These are phyloP conservation scores for Hypoxylon sp. DNA, from an alignment of 2,329 filamentous ascomycete species.

Conservation along the genomic window DNA sequence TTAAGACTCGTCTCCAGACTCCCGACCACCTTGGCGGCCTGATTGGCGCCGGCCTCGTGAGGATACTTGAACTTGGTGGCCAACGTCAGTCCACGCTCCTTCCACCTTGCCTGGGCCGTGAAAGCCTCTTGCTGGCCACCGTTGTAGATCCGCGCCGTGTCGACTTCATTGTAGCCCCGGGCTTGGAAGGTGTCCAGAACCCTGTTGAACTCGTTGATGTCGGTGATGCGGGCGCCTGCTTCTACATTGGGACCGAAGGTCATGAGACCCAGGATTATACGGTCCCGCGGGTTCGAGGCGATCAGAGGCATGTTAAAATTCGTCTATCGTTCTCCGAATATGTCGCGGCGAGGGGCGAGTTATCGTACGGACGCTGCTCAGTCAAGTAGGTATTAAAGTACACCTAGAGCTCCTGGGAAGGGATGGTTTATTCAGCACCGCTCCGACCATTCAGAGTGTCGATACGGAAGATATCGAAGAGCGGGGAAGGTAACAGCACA, in stretches of 20 bases:
- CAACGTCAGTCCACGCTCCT: constrained; percentile 79
- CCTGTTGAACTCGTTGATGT: constrained; percentile 73
- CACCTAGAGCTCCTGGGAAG: not conserved
- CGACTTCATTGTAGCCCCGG: constrained; percentile 86
- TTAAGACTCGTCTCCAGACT: constrained; percentile 76
- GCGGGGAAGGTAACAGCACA: constrained; percentile 28
- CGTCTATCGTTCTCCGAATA: not conserved
- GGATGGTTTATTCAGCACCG: not conserved
- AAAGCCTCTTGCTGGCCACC: constrained; percentile 81
- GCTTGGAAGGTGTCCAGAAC: constrained; percentile 80
- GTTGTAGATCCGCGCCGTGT: constrained; percentile 83
- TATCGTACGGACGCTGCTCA: not conserved
- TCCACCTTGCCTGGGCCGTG: constrained; percentile 80
- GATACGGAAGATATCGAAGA: constrained; percentile 16
- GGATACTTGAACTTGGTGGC: constrained; percentile 84
- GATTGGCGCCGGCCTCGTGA: constrained; percentile 67
- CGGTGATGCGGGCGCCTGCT: constrained; percentile 78
- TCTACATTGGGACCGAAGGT: constrained; percentile 77
- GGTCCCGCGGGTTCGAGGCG: constrained; percentile 64
- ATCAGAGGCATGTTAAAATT: constrained; percentile 61
- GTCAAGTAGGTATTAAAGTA: not conserved
- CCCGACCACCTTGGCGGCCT: constrained; percentile 71
- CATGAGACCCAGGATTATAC: constrained; percentile 88
- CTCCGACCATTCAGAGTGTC: not conserved
- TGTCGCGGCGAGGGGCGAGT: not conserved